Conservation (phyloP, 2,329 filamentous ascomycete genomes). For the Diaporthe vexans region DNA sequence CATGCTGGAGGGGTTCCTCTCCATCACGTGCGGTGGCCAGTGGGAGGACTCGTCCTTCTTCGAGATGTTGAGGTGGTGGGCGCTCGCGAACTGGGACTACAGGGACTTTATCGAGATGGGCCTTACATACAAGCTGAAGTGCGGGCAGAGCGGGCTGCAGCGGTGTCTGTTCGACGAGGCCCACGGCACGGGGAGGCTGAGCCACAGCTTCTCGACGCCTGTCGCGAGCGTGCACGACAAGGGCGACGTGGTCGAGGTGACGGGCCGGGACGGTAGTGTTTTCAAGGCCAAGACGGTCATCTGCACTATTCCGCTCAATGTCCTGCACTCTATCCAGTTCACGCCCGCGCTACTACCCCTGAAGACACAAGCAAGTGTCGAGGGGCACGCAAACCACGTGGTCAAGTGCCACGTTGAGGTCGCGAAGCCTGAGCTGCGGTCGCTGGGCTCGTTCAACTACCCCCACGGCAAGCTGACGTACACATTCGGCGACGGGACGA, state of each 20-base stretch:
- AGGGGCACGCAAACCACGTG: constrained; percentile 60
- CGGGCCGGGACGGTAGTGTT: constrained; percentile 48
- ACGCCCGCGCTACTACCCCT: constrained; percentile 54
- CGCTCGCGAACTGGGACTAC: constrained; percentile 57
- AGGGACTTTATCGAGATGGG: constrained; percentile 55
- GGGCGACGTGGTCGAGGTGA: constrained; percentile 50
- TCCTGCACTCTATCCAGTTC: constrained; percentile 57
- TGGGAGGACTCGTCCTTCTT: constrained; percentile 60
- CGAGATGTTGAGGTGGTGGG: constrained; percentile 65
- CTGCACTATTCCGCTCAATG: constrained; percentile 60
- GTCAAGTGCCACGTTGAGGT: constrained; percentile 63
- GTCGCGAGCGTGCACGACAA: constrained; percentile 52
- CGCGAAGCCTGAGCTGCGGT: constrained; percentile 55
- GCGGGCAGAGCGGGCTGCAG: constrained; percentile 61
- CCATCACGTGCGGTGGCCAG: constrained; percentile 57
- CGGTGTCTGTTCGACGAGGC: constrained; percentile 61
- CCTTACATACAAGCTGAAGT: constrained; percentile 57
- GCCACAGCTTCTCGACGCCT: constrained; percentile 57
- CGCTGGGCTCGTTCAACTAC: constrained; percentile 57
- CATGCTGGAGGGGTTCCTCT: constrained; percentile 56
- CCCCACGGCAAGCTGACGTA: constrained; percentile 59
- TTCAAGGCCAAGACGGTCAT: constrained; percentile 53
- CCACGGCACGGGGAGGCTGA: constrained; percentile 52
- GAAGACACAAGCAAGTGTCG: constrained; percentile 53
- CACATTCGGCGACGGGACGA: constrained; percentile 60